phyloP scores from a whole-genome alignment of 176 grass and related monocot genomes.

The Eragrostis curvula region DNA sequence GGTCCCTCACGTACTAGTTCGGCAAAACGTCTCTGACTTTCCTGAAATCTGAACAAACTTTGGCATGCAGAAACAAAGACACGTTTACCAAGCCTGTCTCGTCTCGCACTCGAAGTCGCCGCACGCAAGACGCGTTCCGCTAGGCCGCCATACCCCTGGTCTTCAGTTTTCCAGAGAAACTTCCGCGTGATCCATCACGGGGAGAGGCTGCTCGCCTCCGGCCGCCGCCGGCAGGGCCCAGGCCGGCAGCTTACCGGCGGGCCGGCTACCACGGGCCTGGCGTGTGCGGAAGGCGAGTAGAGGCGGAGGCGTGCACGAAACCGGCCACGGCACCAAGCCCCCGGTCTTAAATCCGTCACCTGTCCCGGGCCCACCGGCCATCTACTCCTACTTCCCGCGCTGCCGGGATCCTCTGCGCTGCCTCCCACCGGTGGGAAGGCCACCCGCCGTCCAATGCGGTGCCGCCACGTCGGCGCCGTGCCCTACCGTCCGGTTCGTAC shows the following conservation, averaged over 20 bases:
- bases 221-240: background rate
- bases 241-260: background rate
- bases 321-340: background rate
- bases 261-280: background rate
- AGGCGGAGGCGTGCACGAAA: constrained; percentile 28
- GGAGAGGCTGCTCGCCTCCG: background rate
- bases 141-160: background rate
- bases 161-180: background rate
- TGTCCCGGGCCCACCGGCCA: constrained; percentile 3
- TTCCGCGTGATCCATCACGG: background rate
- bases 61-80: background rate
- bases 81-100: too few species aligned
- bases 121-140: background rate
- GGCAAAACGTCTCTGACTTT: too few species aligned
- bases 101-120: too few species aligned
- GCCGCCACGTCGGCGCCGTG: background rate
- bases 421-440: background rate
- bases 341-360: constrained; percentile 9
- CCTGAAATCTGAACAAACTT: too few species aligned
- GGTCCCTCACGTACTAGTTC: too few species aligned
- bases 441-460: background rate
- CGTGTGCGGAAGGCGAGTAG: background rate
- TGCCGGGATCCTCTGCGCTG: background rate
- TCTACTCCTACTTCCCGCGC: background rate
- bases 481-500: background rate